Evolutionary conservation across 2,329 filamentous ascomycete species (phyloP).

Genomic region (Mycosphaerella sp.): DNA sequence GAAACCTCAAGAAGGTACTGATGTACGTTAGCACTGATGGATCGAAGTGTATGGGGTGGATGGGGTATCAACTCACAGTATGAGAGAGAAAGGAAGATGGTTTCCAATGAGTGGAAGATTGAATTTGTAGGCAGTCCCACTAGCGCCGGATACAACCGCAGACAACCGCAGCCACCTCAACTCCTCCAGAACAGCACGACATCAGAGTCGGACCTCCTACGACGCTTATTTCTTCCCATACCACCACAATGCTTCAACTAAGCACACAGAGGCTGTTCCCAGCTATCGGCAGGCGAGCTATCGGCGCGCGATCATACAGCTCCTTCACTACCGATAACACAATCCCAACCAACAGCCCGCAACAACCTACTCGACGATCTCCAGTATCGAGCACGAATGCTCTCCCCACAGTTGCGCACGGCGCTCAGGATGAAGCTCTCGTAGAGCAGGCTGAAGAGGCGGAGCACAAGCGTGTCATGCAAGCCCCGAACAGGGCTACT

Average conservation of each 20-base stretch:
- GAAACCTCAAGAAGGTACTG: neutral
- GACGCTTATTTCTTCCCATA: neutral
- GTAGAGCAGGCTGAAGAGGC: slow-evolving; percentile 51
- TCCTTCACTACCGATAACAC: slow-evolving; percentile 36
- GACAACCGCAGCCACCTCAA: neutral
- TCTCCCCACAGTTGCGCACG: slow-evolving; percentile 46
- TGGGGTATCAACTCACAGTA: neutral
- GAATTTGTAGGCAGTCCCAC: too few relatives aligned
- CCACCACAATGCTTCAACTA: slow-evolving; percentile 24
- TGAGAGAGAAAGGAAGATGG: neutral
- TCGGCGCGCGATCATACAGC: slow-evolving; percentile 13
- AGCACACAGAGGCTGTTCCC: slow-evolving; percentile 25
- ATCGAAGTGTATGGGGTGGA: neutral
- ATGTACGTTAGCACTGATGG: neutral
- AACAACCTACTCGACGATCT: slow-evolving; percentile 40
- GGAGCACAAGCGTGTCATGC: slow-evolving; percentile 55
- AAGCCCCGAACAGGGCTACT: slow-evolving; percentile 77
- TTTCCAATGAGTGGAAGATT: neutral
- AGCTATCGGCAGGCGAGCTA: slow-evolving; percentile 16
- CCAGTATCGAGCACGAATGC: slow-evolving; percentile 57
- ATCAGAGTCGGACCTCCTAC: too few relatives aligned
- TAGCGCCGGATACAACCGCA: too few relatives aligned
- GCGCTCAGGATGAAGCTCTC: slow-evolving; percentile 47
- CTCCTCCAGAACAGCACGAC: neutral
- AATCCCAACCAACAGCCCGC: slow-evolving; percentile 59